Base-by-base conservation (phyloP, 1,139 yeast genomes). In the Tardiomyces depauwii region DNA sequence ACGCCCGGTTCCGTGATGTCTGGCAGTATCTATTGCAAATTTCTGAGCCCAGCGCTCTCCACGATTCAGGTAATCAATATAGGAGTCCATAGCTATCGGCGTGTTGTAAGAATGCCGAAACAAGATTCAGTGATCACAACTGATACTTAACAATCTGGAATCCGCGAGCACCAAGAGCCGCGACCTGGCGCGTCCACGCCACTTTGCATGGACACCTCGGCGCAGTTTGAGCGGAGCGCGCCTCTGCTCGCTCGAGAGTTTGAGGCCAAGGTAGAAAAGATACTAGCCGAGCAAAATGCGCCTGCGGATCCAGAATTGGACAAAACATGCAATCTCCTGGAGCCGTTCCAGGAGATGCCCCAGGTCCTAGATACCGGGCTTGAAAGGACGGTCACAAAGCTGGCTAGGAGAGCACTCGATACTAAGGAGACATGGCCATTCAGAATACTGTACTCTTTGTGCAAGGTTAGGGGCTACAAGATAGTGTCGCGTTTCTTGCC, bases 391-490 rank as follows among this genome's bases (percentile, higher is more conserved):
- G 54, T 61, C 9, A 44, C 43, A 3, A 45, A 46, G 21, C 25
- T 61, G 42, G 48, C 55, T n/a, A 42, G 39, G 6, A 46, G 41
- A 16, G 49, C 50, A 42, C 41, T 54, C 4, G 44, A 47, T 9
- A 40, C 36, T 3, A 42, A 33, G 11, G 41, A 6, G 45, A 38
- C 25, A 42, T 45, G 33, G 42, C 33, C 28, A n/a, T 16, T n/a
- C 25, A 47, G 53, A 6, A 48, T 60, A 7, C 65, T 82, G 39
- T 86, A 87, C 58, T 66, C 68, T 12, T 65, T 86, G 27, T 68
- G 80, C 39, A 84, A 82, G 57, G 73, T 85, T 9, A 67, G 93
- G 43, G 85, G 86, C 0, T 68, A 76, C 52, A 84, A 83, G 60
- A 68, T 73, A 14, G 67, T 83, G 2, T 62, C 78, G 25, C 72